Conservation (phyloP, 2,329 filamentous ascomycete genomes). For the Myotisia sp. region DNA sequence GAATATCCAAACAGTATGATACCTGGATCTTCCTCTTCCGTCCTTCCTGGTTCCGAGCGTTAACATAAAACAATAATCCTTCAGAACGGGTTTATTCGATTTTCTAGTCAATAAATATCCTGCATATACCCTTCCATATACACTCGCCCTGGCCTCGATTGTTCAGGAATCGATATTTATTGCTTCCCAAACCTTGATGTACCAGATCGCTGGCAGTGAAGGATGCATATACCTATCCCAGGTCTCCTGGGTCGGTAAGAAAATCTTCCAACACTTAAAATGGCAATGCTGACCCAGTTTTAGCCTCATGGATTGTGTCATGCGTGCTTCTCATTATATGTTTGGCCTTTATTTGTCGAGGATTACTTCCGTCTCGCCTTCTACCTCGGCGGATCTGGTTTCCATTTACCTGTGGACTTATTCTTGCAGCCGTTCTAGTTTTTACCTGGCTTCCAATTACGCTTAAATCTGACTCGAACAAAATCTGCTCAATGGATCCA, state of each 20-base stretch:
- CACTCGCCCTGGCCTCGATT: constrained; percentile 11
- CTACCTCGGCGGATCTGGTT: constrained; percentile 11
- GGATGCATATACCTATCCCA: constrained; percentile 12
- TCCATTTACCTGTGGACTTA: constrained; percentile 12
- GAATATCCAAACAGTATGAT: not conserved
- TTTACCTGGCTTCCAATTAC: constrained; percentile 16
- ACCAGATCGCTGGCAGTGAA: constrained; percentile 7
- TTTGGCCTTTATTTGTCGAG: constrained; percentile 4
- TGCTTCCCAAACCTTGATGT: constrained; percentile 11
- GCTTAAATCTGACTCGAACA: constrained; percentile 7
- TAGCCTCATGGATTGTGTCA: constrained; percentile 17
- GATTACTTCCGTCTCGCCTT: constrained; percentile 9
- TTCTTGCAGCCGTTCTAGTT: constrained; percentile 10
- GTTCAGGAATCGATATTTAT: constrained; percentile 13
- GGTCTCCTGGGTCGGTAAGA: constrained; percentile 16
- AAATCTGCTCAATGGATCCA: constrained; percentile 13
- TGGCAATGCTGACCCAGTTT: not conserved
- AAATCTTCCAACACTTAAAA: not conserved
- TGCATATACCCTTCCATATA: constrained; percentile 13
- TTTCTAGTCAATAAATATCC: no score
- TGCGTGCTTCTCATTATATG: constrained; percentile 12
- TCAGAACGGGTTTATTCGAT: no score
- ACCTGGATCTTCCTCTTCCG: no score
- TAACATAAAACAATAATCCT: no score
- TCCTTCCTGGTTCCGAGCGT: no score